These are phyloP conservation scores for Colletotrichum filicis DNA, from an alignment of 2,329 filamentous ascomycete species.

Conservation along the genomic window DNA sequence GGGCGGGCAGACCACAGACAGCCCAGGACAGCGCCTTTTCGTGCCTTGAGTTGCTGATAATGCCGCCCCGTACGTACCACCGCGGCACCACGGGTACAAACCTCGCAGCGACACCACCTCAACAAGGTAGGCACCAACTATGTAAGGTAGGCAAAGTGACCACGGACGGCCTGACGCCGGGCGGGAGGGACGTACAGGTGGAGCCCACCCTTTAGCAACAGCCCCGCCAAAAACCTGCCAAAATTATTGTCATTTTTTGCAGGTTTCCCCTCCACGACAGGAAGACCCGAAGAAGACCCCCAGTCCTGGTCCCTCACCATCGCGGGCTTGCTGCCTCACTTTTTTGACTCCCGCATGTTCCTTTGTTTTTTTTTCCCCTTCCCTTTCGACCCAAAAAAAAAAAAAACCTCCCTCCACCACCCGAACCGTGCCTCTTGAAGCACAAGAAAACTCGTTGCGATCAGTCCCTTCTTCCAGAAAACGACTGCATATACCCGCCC, in stretches of 20 bases:
- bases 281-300: not conserved
- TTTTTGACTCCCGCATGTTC: slow-evolving; percentile 23
- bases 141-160: too few species aligned
- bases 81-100: too few species aligned
- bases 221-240: slow-evolving; percentile 33
- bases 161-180: too few species aligned
- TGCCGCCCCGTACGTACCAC: not conserved
- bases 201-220: slow-evolving; percentile 3
- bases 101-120: too few species aligned
- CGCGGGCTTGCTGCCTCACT: slow-evolving; percentile 33
- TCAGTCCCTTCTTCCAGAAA: slow-evolving; percentile 10
- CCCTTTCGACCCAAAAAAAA: not conserved
- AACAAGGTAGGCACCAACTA: too few species aligned
- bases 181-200: not conserved
- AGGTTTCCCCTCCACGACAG: slow-evolving; percentile 32
- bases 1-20: too few species aligned
- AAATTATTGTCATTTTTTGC: slow-evolving; percentile 35
- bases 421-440: not conserved
- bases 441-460: slow-evolving; percentile 15
- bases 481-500: slow-evolving; percentile 18
- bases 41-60: not conserved
- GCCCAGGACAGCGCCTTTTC: not conserved
- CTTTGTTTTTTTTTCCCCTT: slow-evolving; percentile 19
- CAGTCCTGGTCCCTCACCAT: slow-evolving; percentile 22
- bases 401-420: not conserved